Percentiles rank a stretch among this genome's conserved stretches.
These are phyloP conservation scores for Neurospora sublineolata DNA, from an alignment of 495 filamentous ascomycete genomes.

Conservation along the genomic window DNA sequence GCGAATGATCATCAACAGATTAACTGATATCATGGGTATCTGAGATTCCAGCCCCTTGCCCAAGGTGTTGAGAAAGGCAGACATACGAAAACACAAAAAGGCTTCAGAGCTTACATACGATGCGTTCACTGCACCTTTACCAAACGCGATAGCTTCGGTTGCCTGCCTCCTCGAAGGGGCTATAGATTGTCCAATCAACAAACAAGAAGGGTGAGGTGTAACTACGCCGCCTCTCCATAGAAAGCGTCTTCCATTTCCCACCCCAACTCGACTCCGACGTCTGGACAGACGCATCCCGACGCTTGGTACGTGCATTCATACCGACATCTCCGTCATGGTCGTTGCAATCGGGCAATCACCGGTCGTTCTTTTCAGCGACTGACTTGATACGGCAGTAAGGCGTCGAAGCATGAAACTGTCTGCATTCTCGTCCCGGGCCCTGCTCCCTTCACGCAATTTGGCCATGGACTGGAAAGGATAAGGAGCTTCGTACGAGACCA, in stretches of 20 bases:
- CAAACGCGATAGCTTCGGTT: background rate
- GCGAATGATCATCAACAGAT: background rate
- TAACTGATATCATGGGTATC: background rate
- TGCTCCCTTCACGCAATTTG: background rate
- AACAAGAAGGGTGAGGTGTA: background rate
- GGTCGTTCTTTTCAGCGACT: background rate
- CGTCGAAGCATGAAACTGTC: background rate
- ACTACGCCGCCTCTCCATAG: background rate
- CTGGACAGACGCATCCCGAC: background rate
- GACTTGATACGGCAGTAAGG: background rate
- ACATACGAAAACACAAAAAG: background rate
- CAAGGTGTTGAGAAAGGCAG: background rate
- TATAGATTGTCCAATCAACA: background rate
- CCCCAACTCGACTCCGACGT: background rate
- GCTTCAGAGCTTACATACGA: background rate
- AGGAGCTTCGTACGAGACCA: conserved; percentile 12
- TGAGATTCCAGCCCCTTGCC: background rate
- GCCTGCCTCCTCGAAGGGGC: background rate
- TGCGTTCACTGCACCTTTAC: background rate
- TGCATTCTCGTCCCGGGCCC: background rate
- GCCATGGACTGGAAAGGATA: conserved; percentile 4
- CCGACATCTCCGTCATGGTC: background rate
- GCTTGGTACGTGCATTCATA: background rate
- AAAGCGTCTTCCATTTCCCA: background rate
- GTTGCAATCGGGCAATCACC: background rate